Conservation (phyloP, 2,329 filamentous ascomycete genomes). For the Achaetomium macrosporum region DNA sequence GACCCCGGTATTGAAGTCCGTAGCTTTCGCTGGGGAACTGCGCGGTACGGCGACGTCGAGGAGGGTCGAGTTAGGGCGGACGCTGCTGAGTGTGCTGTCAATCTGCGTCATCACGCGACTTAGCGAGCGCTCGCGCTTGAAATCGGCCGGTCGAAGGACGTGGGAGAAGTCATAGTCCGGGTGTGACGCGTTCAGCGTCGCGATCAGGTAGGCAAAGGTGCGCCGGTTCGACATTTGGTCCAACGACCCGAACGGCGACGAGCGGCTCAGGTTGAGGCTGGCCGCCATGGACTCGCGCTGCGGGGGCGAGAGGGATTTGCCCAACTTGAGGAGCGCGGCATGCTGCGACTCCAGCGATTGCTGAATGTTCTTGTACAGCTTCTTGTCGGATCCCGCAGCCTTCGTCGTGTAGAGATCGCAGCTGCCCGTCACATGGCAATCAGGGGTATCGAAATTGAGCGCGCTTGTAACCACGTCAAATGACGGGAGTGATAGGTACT, state of each 20-base stretch:
- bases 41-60: slow-evolving; percentile 38
- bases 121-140: slow-evolving; percentile 75
- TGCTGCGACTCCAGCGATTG: slow-evolving; percentile 86
- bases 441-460: slow-evolving; percentile 90
- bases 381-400: slow-evolving; percentile 91
- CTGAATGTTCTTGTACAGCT: slow-evolving; percentile 93
- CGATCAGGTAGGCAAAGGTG: slow-evolving; percentile 93
- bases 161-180: slow-evolving; percentile 97
- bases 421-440: slow-evolving; percentile 85
- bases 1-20: slow-evolving; percentile 34
- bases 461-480: slow-evolving; percentile 89
- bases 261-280: slow-evolving; percentile 69
- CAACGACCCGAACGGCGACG: slow-evolving; percentile 86
- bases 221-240: slow-evolving; percentile 83
- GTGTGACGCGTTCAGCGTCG: slow-evolving; percentile 92
- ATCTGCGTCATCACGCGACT: slow-evolving; percentile 79
- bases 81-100: slow-evolving; percentile 80
- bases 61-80: slow-evolving; percentile 57
- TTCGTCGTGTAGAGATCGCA: slow-evolving; percentile 98
- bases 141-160: slow-evolving; percentile 81
- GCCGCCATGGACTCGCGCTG: slow-evolving; percentile 64
- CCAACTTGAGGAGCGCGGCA: slow-evolving; percentile 78
- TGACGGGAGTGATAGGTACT: slow-evolving; percentile 89
- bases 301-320: slow-evolving; percentile 80
- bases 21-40: slow-evolving; percentile 32